Base-by-base conservation (phyloP, 768 basidiomycete genomes). In the Pleurotus giganteus region DNA sequence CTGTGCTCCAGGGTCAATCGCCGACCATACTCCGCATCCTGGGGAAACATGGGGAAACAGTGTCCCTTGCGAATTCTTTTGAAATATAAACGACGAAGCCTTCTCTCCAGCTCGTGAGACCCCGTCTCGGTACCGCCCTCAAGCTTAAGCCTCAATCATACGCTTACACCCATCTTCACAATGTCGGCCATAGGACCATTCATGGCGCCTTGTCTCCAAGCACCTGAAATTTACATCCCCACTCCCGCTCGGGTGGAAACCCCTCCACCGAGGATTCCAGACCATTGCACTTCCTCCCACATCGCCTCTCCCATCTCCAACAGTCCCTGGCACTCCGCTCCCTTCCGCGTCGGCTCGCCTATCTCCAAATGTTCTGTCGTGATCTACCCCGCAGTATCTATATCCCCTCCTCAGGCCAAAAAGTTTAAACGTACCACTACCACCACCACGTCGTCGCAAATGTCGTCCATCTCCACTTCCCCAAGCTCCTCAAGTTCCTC, bases 141-240 rank as follows among this genome's bases (percentile, higher is more conserved):
- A 17, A 29, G 13, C 23, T 28, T 23, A 19, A 5, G n/a, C 21
- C 9, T 51, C 49, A 36, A 7, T 50, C 9, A 34, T 51, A n/a
- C 21, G 12, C 27, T 9, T 2, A 2, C 21, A 7, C 32, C 49
- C 46, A 41, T 41, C 19, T 41, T 7, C 29, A 51, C 31, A n/a
- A 51, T 51, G 49, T 28, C 49, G 49, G 49, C 24, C 37, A 28
- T 51, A 32, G 49, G 49, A 34, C 49, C 49, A n/a, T 51, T 51
- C 49, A 51, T 51, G 49, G 49, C 49, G 19, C 49, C 49, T 32
- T 36, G 32, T 37, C 49, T 51, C 17, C 12, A 34, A 51, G 24
- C 49, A 37, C 37, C 49, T 21, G 49, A 51, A 51, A 13, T 51
- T 6, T 23, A n/a, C 21, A 12, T 51, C 3, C 15, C 34, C 31